phyloP scores from a whole-genome alignment of 805 yeast genomes.

The Starmerella scarabaei region DNA sequence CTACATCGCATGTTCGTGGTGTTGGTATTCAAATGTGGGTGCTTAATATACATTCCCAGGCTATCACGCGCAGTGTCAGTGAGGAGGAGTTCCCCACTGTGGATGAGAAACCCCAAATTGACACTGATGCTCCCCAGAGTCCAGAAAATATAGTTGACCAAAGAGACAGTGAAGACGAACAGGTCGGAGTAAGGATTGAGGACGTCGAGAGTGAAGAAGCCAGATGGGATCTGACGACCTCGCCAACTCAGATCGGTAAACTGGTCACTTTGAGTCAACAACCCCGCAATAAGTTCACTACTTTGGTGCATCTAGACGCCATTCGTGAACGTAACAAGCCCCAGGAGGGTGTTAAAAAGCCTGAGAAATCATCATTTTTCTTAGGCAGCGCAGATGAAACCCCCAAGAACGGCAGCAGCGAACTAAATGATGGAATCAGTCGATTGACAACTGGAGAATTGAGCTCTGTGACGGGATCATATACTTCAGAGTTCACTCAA shows the following conservation, averaged over 20 bases:
- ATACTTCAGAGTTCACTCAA: conserved; percentile 14
- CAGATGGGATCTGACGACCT: conserved; percentile 28
- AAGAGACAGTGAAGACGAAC: not conserved
- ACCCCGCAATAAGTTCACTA: conserved; percentile 66
- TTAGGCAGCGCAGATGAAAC: conserved; percentile 30
- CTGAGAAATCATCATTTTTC: conserved; percentile 74
- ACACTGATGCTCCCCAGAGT: conserved; percentile 38
- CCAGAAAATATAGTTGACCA: not conserved
- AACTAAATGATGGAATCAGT: not conserved
- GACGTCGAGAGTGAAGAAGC: conserved; percentile 31
- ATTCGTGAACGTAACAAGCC: conserved; percentile 85
- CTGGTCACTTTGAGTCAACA: conserved; percentile 63
- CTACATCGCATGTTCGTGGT: conserved; percentile 82
- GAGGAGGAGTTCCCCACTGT: conserved; percentile 39
- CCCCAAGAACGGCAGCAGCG: not conserved
- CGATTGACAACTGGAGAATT: conserved; percentile 3
- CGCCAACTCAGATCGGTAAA: conserved; percentile 19
- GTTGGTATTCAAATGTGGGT: conserved; percentile 91
- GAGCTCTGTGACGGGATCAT: conserved; percentile 20
- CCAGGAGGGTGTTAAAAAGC: conserved; percentile 71
- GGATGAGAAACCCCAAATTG: conserved; percentile 30
- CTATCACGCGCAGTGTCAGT: conserved; percentile 59
- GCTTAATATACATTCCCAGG: conserved; percentile 67
- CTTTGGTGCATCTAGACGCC: conserved; percentile 66
- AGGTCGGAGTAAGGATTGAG: not conserved